phyloP scores from a whole-genome alignment of 1,139 yeast genomes.

The Saccharomyces hybrid region DNA sequence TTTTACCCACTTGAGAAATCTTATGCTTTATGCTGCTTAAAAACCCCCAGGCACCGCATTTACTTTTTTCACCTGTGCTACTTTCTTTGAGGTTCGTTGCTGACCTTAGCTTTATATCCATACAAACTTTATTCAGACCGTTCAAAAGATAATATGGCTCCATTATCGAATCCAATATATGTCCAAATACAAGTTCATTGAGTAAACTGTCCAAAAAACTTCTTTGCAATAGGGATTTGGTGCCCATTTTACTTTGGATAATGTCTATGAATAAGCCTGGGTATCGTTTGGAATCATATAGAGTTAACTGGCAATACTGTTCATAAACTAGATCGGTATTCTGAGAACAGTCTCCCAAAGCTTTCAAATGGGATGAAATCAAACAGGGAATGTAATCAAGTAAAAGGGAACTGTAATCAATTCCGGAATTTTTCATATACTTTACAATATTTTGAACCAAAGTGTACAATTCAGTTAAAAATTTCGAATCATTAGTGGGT shows the following conservation, averaged over 20 bases:
- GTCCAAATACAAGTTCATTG: slow-evolving; percentile 2
- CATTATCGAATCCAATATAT: slow-evolving; percentile 1
- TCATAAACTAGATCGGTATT: slow-evolving; percentile 3
- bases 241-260: slow-evolving; percentile 9
- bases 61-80: not conserved
- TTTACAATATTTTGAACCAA: slow-evolving; percentile 12
- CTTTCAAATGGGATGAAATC: slow-evolving; percentile 17
- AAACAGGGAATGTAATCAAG: slow-evolving; percentile 24
- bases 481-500: slow-evolving; percentile 20
- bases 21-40: not conserved
- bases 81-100: not conserved
- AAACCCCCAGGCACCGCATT: not conserved
- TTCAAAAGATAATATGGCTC: slow-evolving; percentile 3
- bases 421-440: slow-evolving; percentile 4
- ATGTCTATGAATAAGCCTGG: slow-evolving; percentile 15
- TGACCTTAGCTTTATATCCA: not conserved
- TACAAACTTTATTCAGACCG: not conserved
- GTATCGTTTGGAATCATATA: slow-evolving; percentile 14
- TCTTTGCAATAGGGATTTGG: slow-evolving; percentile 2
- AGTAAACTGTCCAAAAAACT: slow-evolving; percentile 1
- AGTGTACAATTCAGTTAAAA: slow-evolving; percentile 15
- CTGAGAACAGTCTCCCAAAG: slow-evolving; percentile 8
- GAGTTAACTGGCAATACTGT: slow-evolving; percentile 12
- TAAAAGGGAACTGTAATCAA: slow-evolving; percentile 15
- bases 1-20: not conserved